Conservation (phyloP, 2,329 filamentous ascomycete species). For the Tolypocladium pustulatum region DNA sequence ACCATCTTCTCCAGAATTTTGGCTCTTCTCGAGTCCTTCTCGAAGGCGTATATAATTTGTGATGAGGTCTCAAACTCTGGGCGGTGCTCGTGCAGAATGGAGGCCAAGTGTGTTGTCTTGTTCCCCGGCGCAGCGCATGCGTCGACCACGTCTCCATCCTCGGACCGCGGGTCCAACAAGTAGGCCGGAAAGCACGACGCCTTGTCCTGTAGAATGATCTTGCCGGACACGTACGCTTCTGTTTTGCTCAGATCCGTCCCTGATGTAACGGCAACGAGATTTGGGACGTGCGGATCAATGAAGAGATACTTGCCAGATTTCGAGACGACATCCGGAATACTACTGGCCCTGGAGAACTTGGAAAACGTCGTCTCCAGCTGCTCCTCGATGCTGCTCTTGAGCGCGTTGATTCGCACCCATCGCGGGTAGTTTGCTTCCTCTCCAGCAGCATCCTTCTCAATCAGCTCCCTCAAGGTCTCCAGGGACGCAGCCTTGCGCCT, state of each 20-base stretch:
- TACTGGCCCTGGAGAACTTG: conserved; percentile 44
- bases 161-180: conserved; percentile 57
- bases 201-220: conserved; percentile 89
- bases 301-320: conserved; percentile 43
- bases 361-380: conserved; percentile 69
- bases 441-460: conserved; percentile 40
- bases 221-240: conserved; percentile 62
- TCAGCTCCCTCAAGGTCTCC: conserved; percentile 50
- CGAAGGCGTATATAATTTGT: conserved; percentile 61
- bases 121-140: conserved; percentile 92
- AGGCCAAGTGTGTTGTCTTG: conserved; percentile 89
- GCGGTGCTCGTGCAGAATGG: conserved; percentile 46
- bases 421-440: conserved; percentile 59
- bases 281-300: conserved; percentile 73
- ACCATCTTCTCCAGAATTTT: conserved; percentile 80
- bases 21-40: conserved; percentile 62
- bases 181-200: conserved; percentile 95
- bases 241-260: conserved; percentile 62
- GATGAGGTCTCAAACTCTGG: conserved; percentile 21
- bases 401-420: conserved; percentile 81
- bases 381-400: conserved; percentile 59
- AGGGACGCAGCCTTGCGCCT: conserved; percentile 59
- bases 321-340: conserved; percentile 45
- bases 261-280: conserved; percentile 69
- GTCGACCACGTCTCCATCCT: conserved; percentile 74